Base-by-base conservation (phyloP, 345 rosid species). In the Pistacia integerrima region DNA sequence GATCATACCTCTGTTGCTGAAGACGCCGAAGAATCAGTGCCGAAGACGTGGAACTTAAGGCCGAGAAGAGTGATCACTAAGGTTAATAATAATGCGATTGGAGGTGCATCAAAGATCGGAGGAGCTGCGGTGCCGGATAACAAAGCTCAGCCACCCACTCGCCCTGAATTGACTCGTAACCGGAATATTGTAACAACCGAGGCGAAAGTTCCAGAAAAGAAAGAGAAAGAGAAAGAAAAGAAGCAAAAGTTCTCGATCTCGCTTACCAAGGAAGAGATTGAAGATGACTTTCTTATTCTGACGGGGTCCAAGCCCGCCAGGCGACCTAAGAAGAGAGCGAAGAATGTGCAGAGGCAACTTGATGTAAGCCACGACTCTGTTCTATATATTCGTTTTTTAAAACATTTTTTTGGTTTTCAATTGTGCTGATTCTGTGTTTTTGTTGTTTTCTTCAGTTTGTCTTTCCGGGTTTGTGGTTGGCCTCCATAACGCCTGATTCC, bases 381-480 rank as follows among this genome's bases (percentile, higher is more conserved):
- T 41, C 9, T 36, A 9, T 51, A 46, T 30, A 14, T 51, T 64
- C 5, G 41, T 48, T 51, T 22, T 41, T 41, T 2, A 38, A 38
- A 36, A 13, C 7, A 41, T 59, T 41, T 3, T 49, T 17, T 61
- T 11, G 67, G 58, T 46, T 72, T 72, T 60, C 57, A 5, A 17
- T 22, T 54, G 49, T 33, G 12, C 30, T 62, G 44, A 62, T 38
- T n/a, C 8, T 55, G 4, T 70, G 8, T 70, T 30, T 30, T 70
- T 20, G 64, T 13, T 41, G 11, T 63, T 73, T 48, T 55, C 58
- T 25, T 61, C 86, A 92, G 97, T 81, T 54, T 77, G 49, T 79
- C 28, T 94, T 87, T 60, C 98, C 98, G 3, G 98, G 98, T 8
- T 74, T 87, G 80, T 90, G 96, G 94, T 80, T 94, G 86, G 82